Evolutionary conservation across 108 stramenopile genomes (phyloP).

Genomic region (Nitzschia sp.): DNA sequence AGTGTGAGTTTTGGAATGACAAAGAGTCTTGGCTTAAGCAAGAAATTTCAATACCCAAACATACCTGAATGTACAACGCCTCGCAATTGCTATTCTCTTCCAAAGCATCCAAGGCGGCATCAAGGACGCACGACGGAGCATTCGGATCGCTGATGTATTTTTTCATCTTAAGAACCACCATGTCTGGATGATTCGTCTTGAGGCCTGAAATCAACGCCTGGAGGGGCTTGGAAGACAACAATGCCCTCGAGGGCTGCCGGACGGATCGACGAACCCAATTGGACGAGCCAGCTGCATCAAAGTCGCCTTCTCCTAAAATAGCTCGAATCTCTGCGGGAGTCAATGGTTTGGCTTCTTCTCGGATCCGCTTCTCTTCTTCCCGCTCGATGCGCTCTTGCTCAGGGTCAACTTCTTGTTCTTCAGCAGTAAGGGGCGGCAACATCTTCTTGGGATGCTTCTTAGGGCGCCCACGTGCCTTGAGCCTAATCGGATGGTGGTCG

Average conservation of each 20-base stretch:
- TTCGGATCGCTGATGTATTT: slow-evolving; percentile 86
- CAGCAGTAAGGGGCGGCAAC: neutral
- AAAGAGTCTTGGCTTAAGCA: neutral
- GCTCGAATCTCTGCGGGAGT: slow-evolving; percentile 44
- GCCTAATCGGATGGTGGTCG: neutral
- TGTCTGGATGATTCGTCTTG: slow-evolving; percentile 72
- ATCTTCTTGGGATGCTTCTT: slow-evolving; percentile 1
- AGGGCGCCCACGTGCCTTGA: slow-evolving; percentile 3
- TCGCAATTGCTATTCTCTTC: slow-evolving; percentile 91
- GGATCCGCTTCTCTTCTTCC: slow-evolving; percentile 44
- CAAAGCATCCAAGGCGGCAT: slow-evolving; percentile 85
- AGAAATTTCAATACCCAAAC: slow-evolving; percentile 8
- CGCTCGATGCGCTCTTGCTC: slow-evolving; percentile 23
- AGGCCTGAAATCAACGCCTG: slow-evolving; percentile 74
- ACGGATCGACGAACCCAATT: slow-evolving; percentile 83
- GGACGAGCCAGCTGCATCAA: neutral
- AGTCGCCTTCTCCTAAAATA: slow-evolving; percentile 55
- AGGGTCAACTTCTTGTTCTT: slow-evolving; percentile 21
- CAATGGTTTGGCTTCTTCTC: slow-evolving; percentile 48
- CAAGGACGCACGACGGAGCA: slow-evolving; percentile 77
- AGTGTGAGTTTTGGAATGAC: neutral
- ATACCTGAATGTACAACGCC: slow-evolving; percentile 90
- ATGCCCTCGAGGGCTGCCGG: slow-evolving; percentile 73
- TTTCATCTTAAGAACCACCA: slow-evolving; percentile 93
- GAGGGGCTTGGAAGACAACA: slow-evolving; percentile 62